Evolutionary conservation across 2,329 filamentous ascomycete species (phyloP).

Genomic region (Cordyceps javanica): DNA sequence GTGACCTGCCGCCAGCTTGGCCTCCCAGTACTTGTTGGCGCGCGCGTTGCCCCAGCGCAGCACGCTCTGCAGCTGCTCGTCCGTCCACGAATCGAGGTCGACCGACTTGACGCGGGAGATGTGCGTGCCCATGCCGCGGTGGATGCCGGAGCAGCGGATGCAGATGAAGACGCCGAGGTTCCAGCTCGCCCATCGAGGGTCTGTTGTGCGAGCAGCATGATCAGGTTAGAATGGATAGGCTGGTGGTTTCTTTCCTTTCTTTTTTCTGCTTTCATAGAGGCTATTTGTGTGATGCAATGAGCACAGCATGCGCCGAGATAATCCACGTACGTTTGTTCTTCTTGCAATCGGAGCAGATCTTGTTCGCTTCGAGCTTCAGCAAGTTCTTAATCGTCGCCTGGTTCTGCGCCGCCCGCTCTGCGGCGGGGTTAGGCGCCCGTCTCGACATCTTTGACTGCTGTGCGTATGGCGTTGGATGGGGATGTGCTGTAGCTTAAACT

Average conservation of each 20-base stretch:
- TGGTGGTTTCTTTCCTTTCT: not conserved
- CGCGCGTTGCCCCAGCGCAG: constrained; percentile 92
- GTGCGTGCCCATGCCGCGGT: constrained; percentile 97
- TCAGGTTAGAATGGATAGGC: not conserved
- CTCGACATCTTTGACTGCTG: constrained; percentile 59
- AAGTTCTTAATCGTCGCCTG: constrained; percentile 89
- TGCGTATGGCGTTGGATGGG: not conserved
- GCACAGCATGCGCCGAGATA: not conserved
- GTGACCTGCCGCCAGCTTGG: constrained; percentile 85
- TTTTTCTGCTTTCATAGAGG: constrained; percentile 4
- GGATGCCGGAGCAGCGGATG: constrained; percentile 97
- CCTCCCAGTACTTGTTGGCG: constrained; percentile 99
- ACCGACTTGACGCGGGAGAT: constrained; percentile 98
- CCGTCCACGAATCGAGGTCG: constrained; percentile 96
- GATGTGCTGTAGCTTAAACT: not conserved
- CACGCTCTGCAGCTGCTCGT: constrained; percentile 92
- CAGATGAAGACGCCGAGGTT: constrained; percentile 96
- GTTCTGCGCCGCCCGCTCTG: constrained; percentile 88
- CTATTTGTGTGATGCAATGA: not conserved
- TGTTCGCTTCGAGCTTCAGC: constrained; percentile 91
- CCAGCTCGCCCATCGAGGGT: constrained; percentile 99
- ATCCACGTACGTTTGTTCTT: constrained; percentile 79
- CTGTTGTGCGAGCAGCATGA: constrained; percentile 37
- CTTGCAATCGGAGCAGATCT: constrained; percentile 97
- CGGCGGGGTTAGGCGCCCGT: constrained; percentile 68